Evolutionary conservation across 208 protist species (phyloP).

Genomic region (Borovskyia barvae): DNA sequence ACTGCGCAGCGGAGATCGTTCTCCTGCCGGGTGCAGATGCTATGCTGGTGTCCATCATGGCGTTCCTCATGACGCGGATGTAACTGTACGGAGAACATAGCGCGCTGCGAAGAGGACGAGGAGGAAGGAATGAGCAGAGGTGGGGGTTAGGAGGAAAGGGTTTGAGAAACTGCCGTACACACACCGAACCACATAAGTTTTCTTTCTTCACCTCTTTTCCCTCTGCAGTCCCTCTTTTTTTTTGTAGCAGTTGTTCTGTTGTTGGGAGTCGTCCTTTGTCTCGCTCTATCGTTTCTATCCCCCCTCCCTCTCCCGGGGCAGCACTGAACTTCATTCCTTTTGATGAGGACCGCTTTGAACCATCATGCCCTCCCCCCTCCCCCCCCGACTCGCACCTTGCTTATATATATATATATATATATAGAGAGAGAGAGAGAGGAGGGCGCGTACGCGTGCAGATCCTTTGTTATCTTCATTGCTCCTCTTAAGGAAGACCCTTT

Average conservation of each 20-base stretch:
- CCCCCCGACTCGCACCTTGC: too few relatives aligned
- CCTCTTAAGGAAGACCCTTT: background rate
- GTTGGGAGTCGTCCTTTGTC: too few relatives aligned
- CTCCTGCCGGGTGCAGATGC: slow-evolving; percentile 59
- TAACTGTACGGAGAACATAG: slow-evolving; percentile 3
- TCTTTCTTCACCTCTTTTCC: slow-evolving; percentile 6
- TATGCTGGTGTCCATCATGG: slow-evolving; percentile 58
- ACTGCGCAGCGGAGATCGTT: slow-evolving; percentile 48
- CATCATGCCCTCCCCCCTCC: too few relatives aligned
- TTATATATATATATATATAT: too few relatives aligned
- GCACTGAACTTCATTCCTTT: too few relatives aligned
- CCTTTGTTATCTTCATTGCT: background rate
- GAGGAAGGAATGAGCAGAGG: background rate
- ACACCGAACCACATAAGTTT: background rate
- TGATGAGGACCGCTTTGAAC: too few relatives aligned
- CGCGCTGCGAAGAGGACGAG: background rate
- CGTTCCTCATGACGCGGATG: slow-evolving; percentile 66
- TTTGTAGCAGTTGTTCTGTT: slow-evolving; percentile 3
- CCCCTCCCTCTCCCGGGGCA: background rate
- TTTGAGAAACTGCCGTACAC: too few relatives aligned
- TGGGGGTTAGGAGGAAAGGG: background rate
- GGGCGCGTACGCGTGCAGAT: background rate
- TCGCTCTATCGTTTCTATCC: slow-evolving; percentile 11
- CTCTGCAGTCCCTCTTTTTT: background rate
- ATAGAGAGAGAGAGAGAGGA: too few relatives aligned